Evolutionary conservation across 352 stramenopile species (phyloP), one percentile per base, ranked within the genome.

Genomic region (Phytophthora sansomeana): DNA sequence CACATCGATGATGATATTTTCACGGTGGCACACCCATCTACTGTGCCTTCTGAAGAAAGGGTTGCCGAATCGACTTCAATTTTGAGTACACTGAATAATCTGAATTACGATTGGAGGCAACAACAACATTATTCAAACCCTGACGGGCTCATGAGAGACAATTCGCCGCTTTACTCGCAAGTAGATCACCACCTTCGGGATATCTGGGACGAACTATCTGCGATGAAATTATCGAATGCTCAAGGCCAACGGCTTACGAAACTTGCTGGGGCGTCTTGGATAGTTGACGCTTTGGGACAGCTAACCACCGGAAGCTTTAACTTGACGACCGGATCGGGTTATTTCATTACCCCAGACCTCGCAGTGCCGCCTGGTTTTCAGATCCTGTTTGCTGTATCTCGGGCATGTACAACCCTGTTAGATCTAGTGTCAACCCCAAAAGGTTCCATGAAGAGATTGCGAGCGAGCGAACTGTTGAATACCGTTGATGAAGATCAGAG

Each of bases 171-270:
- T 28, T 55, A 54, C 6, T 65, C 48, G 17, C 6, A 59, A 44
- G 59, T 57, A 21, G 59, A 75, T 29, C 46, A 64, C 16, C 16
- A 65, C 16, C 49, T 80, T 16, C 54, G 75, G 5, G 6, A 67
- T 28, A 21, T 73, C n/a, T 68, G 10, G 51, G 48, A 56, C 44
- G 51, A 36, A 50, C 36, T 91, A 28, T 73, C 54, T 11, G 60
- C 21, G 26, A 78, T 87, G 54, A 83, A 87, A 56, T 59, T 89
- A 4, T 90, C 83, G 5, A 92, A 89, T 56, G 77, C 73, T 29
- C 77, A 92, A 73, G 65, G 72, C 11, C 79, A 87, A 33, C 72
- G 75, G 3, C 32, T 89, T 36, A 36, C 90, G 50, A 88, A 88
- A 63, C 58, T 90, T 26, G 67, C 69, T 11, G 62, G 81, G 4